Conservation (phyloP, 306 rosid genomes). For the Trichosanthes cucumerina region DNA sequence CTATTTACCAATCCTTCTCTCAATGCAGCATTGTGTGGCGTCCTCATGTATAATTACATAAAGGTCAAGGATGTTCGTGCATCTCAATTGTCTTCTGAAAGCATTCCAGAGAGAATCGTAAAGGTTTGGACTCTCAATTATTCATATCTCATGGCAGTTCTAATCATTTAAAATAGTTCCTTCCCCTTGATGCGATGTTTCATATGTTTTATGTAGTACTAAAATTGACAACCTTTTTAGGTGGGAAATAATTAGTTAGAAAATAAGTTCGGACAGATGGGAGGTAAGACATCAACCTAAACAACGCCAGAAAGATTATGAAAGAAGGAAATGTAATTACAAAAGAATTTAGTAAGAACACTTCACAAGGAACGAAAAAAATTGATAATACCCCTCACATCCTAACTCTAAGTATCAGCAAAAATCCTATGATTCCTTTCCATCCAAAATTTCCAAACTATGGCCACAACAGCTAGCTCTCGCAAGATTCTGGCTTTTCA, state of each 20-base stretch:
- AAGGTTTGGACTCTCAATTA: constrained; percentile 34
- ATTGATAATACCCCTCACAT: not conserved
- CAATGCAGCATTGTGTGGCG: constrained; percentile 74
- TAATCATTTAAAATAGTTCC: not conserved
- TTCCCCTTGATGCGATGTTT: not conserved
- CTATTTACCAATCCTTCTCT: not conserved
- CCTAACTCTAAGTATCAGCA: not conserved
- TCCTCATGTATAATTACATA: constrained; percentile 86
- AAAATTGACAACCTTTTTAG: not conserved
- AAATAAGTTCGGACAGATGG: not conserved
- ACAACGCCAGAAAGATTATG: not conserved
- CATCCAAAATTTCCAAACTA: not conserved
- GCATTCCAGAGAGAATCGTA: constrained; percentile 47
- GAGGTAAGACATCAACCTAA: not conserved
- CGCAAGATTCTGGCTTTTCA: not conserved
- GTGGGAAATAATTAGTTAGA: not conserved
- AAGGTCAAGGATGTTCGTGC: constrained; percentile 88
- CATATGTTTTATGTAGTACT: not conserved
- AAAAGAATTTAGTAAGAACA: not conserved
- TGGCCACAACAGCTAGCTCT: not conserved
- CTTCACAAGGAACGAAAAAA: not conserved
- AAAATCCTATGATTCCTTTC: not conserved
- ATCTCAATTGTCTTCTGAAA: constrained; percentile 51
- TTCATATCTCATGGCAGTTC: not conserved
- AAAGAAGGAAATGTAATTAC: not conserved